Evolutionary conservation across 2,329 filamentous ascomycete genomes (phyloP).

Genomic region (Fusarium sp.): DNA sequence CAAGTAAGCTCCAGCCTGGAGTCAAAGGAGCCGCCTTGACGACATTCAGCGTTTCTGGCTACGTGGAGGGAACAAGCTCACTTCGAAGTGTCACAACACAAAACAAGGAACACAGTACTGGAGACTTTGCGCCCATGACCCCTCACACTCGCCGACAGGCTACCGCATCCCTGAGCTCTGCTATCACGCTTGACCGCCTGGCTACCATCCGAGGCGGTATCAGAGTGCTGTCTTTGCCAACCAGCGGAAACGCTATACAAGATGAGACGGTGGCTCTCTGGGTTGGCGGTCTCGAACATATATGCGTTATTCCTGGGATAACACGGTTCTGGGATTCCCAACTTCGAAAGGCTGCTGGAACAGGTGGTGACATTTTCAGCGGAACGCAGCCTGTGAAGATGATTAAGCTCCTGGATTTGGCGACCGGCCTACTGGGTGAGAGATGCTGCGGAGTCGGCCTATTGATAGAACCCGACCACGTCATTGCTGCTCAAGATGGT

Average conservation of each 20-base stretch:
- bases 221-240: conserved; percentile 59
- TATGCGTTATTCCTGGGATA: conserved; percentile 66
- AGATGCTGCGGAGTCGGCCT: conserved; percentile 64
- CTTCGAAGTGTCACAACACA: conserved; percentile 56
- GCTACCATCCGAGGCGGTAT: conserved; percentile 64
- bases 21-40: conserved; percentile 69
- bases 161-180: conserved; percentile 56
- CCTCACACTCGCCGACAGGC: conserved; percentile 69
- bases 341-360: conserved; percentile 61
- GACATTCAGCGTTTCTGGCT: conserved; percentile 67
- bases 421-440: conserved; percentile 66
- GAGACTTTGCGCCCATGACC: conserved; percentile 72
- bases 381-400: conserved; percentile 66
- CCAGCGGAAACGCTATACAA: conserved; percentile 55
- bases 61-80: conserved; percentile 69
- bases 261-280: conserved; percentile 68
- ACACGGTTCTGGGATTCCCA: conserved; percentile 70
- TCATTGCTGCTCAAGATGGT: conserved; percentile 43
- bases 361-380: conserved; percentile 66
- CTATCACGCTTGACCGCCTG: conserved; percentile 61
- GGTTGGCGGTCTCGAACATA: conserved; percentile 66
- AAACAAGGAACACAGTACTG: conserved; percentile 51
- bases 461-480: conserved; percentile 52
- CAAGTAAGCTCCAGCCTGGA: conserved; percentile 62
- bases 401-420: conserved; percentile 64